These are phyloP conservation scores for Linderniella brevidens DNA, from an alignment of 257 asterid genomes.

Conservation along the genomic window DNA sequence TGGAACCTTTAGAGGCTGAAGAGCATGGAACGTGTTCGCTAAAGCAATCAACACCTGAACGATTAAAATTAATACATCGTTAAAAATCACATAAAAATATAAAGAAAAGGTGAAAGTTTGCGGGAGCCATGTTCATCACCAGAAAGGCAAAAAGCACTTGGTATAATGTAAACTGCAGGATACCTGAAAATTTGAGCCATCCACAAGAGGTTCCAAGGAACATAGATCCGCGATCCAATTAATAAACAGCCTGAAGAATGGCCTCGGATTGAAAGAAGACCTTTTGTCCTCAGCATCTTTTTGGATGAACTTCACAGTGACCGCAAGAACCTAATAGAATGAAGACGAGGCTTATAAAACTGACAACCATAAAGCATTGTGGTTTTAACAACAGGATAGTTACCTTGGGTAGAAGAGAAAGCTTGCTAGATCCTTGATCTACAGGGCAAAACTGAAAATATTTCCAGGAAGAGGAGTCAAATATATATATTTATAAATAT, in stretches of 20 bases:
- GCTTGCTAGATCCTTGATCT: conserved; percentile 62
- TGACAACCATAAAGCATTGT: conserved; percentile 2
- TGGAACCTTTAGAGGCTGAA: conserved; percentile 93
- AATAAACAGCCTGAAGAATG: conserved; percentile 76
- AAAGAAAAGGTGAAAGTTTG: too few relatives aligned
- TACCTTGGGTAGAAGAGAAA: conserved; percentile 80
- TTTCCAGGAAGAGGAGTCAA: conserved; percentile 13
- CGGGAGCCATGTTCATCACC: too few relatives aligned
- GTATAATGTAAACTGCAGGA: neutral
- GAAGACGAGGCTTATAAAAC: conserved; percentile 5
- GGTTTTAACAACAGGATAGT: conserved; percentile 3
- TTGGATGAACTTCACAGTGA: conserved; percentile 64
- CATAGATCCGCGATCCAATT: conserved; percentile 89
- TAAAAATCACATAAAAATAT: conserved; percentile 3
- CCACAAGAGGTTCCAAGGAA: conserved; percentile 79
- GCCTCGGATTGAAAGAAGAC: conserved; percentile 66
- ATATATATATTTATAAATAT: too few relatives aligned
- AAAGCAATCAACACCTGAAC: conserved; percentile 75
- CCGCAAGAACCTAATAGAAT: conserved; percentile 59
- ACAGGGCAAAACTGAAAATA: conserved; percentile 60
- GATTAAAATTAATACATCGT: neutral
- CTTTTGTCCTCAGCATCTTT: conserved; percentile 74
- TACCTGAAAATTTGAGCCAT: conserved; percentile 95
- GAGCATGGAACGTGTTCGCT: conserved; percentile 79
- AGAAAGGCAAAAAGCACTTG: neutral